Evolutionary conservation across 306 rosid genomes (phyloP).

Genomic region (Prunus campanulata): DNA sequence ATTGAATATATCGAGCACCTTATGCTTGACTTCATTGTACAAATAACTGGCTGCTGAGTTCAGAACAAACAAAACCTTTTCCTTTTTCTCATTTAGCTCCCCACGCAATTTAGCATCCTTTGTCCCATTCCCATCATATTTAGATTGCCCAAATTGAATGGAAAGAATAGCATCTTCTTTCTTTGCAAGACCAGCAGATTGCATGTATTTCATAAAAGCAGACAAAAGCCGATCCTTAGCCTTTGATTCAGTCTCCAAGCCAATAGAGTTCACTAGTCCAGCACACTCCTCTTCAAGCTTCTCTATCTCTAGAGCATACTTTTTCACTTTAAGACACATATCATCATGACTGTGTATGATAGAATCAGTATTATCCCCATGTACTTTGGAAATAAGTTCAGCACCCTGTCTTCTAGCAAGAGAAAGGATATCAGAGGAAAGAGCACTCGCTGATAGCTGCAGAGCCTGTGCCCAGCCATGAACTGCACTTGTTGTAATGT

Average conservation of each 20-base stretch:
- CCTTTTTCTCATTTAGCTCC: constrained; percentile 58
- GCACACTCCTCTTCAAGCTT: constrained; percentile 67
- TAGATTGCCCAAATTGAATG: constrained; percentile 40
- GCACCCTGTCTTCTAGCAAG: constrained; percentile 86
- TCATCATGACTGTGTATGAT: constrained; percentile 56
- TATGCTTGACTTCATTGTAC: constrained; percentile 56
- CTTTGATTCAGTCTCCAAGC: constrained; percentile 66
- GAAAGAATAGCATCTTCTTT: constrained; percentile 50
- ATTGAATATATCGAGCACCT: constrained; percentile 42
- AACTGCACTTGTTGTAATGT: constrained; percentile 78
- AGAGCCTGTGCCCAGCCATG: constrained; percentile 93
- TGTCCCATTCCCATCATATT: constrained; percentile 49
- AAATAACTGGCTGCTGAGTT: constrained; percentile 56
- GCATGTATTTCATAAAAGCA: constrained; percentile 70
- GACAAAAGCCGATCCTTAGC: constrained; percentile 77
- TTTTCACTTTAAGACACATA: constrained; percentile 63
- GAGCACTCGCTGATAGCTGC: constrained; percentile 62
- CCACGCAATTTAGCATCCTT: constrained; percentile 40
- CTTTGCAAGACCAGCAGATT: constrained; percentile 51
- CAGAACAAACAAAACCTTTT: constrained; percentile 48
- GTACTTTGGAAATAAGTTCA: constrained; percentile 61
- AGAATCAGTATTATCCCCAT: constrained; percentile 54
- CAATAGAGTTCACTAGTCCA: constrained; percentile 61
- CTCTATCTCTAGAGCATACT: constrained; percentile 64
- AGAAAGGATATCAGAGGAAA: constrained; percentile 76